Conservation (phyloP, 2,329 filamentous ascomycete genomes). For the Diaporthe australafricana region DNA sequence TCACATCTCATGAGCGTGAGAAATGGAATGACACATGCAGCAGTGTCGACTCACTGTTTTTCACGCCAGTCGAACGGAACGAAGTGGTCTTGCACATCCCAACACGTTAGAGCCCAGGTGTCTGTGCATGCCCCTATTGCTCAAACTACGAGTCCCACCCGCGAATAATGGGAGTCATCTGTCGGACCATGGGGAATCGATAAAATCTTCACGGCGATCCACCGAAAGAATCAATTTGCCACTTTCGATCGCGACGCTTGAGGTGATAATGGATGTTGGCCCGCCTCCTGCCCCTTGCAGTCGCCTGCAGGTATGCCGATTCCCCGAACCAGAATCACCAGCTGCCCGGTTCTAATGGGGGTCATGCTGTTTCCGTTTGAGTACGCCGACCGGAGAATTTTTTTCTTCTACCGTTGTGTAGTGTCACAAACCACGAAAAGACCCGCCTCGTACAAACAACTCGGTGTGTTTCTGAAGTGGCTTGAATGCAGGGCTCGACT, state of each 20-base stretch:
- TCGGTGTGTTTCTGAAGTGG: slow-evolving; percentile 21
- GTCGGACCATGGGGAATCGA: background rate
- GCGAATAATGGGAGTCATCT: slow-evolving; percentile 1
- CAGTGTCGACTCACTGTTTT: slow-evolving; percentile 20
- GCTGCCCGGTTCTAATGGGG: slow-evolving; percentile 21
- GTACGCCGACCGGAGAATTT: background rate
- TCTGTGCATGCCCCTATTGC: slow-evolving; percentile 7
- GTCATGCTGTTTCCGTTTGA: slow-evolving; percentile 5
- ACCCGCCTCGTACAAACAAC: background rate
- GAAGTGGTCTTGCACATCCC: background rate
- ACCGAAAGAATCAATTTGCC: slow-evolving; percentile 22
- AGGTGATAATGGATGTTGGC: background rate
- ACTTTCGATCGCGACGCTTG: background rate
- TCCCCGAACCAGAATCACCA: slow-evolving; percentile 7
- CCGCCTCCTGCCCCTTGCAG: slow-evolving; percentile 13
- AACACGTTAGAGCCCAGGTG: background rate
- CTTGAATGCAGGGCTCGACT: slow-evolving; percentile 7
- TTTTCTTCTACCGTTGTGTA: background rate
- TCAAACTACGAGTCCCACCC: background rate
- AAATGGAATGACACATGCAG: slow-evolving; percentile 20
- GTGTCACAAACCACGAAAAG: slow-evolving; percentile 7
- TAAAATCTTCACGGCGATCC: background rate
- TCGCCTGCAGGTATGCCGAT: background rate
- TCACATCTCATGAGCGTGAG: slow-evolving; percentile 14
- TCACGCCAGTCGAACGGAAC: background rate